These are phyloP conservation scores for Xylaria longipes DNA, from an alignment of 495 filamentous ascomycete species.

Conservation along the genomic window DNA sequence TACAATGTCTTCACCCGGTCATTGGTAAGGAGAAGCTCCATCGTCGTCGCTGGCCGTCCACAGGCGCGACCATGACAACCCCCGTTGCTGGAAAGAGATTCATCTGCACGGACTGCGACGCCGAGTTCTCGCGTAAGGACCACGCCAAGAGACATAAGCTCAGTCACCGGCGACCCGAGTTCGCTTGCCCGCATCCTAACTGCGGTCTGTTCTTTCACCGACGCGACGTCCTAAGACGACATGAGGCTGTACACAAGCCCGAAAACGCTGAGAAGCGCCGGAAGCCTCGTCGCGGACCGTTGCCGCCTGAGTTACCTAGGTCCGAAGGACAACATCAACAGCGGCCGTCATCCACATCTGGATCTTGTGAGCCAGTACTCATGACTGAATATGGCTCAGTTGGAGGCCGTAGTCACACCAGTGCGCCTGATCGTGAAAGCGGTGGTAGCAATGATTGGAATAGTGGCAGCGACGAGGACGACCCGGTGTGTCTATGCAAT, in stretches of 20 bases:
- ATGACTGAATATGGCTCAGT: not conserved
- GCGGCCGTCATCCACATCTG: not conserved
- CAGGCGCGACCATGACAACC: slow-evolving; percentile 6
- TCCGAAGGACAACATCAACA: not conserved
- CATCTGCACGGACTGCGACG: slow-evolving; percentile 10
- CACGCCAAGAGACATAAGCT: slow-evolving; percentile 21
- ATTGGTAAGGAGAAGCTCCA: not conserved
- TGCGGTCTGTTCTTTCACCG: slow-evolving; percentile 22
- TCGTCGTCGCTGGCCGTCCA: not conserved
- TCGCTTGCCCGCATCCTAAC: not conserved
- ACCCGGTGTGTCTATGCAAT: not conserved
- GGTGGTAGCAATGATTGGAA: not conserved
- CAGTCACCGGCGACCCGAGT: slow-evolving; percentile 16
- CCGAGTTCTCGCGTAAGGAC: slow-evolving; percentile 20
- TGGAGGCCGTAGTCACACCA: not conserved
- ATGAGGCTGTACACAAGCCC: slow-evolving; percentile 11
- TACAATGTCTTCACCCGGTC: not conserved
- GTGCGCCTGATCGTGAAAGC: not conserved
- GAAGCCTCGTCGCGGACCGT: slow-evolving; percentile 6
- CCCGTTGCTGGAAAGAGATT: not conserved
- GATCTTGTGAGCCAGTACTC: not conserved
- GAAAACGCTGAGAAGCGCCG: slow-evolving; percentile 16
- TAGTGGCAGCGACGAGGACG: not conserved
- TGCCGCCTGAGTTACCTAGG: not conserved
- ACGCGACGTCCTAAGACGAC: slow-evolving; percentile 13